phyloP scores from a whole-genome alignment of 1,284 basidiomycete species.

The Irpex sp. region DNA sequence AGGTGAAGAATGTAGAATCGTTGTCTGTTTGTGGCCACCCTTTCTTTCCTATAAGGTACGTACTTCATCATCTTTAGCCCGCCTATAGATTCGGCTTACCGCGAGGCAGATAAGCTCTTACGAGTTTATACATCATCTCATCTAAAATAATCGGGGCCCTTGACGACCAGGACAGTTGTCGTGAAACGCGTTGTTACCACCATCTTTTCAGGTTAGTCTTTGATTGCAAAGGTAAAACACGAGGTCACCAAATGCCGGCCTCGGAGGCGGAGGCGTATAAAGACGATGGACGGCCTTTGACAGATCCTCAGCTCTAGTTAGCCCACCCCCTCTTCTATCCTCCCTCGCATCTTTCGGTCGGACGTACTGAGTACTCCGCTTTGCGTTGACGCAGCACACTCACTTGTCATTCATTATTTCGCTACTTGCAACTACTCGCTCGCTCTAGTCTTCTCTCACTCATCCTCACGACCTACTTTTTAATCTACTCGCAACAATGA shows the following conservation, averaged over 20 bases:
- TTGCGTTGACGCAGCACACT: constrained; percentile 16
- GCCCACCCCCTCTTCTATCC: constrained; percentile 3
- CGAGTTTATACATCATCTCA: not conserved
- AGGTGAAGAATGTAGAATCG: not conserved
- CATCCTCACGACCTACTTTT: not conserved
- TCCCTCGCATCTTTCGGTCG: constrained; percentile 7
- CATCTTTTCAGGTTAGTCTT: not conserved
- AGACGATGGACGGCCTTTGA: not conserved
- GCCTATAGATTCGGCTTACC: not conserved
- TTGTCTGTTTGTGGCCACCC: not conserved
- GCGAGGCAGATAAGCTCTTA: not conserved
- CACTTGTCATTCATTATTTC: constrained; percentile 9
- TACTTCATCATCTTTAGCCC: not conserved
- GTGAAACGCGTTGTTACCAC: not conserved
- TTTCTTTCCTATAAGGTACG: not conserved
- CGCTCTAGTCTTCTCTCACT: not conserved
- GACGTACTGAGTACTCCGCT: constrained; percentile 16
- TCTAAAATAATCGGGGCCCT: not conserved
- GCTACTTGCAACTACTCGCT: constrained; percentile 3
- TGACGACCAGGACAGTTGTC: not conserved
- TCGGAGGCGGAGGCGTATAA: not conserved
- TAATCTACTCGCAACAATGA: constrained; percentile 14
- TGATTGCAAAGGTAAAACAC: not conserved
- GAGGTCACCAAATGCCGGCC: not conserved
- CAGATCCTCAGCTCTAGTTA: not conserved